Base-by-base conservation (phyloP, 2,329 filamentous ascomycete species). In the Clonostachys rhizophaga region DNA sequence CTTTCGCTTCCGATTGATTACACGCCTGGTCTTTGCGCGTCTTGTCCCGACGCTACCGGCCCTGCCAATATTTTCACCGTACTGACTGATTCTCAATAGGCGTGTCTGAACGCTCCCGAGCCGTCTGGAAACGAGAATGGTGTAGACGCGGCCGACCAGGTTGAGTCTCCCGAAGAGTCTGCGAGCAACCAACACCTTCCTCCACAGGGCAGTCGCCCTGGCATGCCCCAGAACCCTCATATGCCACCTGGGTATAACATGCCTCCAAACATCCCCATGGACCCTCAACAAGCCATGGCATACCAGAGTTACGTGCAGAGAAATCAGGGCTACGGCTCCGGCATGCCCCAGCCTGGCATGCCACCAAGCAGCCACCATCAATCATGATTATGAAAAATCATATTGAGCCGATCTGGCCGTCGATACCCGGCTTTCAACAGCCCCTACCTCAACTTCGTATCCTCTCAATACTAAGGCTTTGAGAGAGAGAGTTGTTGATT, bases 91-190 rank as follows among this genome's bases (percentile, higher is more conserved):
- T 16, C 57, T 50, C 20, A 47, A n/a, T 58, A 97, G 92, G 91
- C 94, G 45, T 99, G 94, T 65, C 73, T 99, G 51, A 99, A 99
- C 67, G 94, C 94, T 17, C 94, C 94, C 40, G 94, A 99, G 68
- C 91, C 92, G 20, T 81, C 84, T 34, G 88, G 88, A 61, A 84
- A 83, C 60, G 89, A 95, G 63, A 91, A 91, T 58, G 87, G 87
- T 45, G 86, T 89, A 52, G 87, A 91, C 54, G 86, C 87, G 54
- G 70, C 76, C 52, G 86, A 87, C 56, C 82, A 87, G 54, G 87
- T 90, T 60, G 91, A 96, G 55, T 95, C 92, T 2, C 91, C 92
- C 46, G 94, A 97, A 69, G 94, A 97, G 67, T 84, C 91, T 50
- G 71, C 83, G 53, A 84, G 16, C 17, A 20, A 87, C 60, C 81